Evolutionary conservation across 176 grass and related monocot genomes (phyloP).

Genomic region (Luzula sylvatica): DNA sequence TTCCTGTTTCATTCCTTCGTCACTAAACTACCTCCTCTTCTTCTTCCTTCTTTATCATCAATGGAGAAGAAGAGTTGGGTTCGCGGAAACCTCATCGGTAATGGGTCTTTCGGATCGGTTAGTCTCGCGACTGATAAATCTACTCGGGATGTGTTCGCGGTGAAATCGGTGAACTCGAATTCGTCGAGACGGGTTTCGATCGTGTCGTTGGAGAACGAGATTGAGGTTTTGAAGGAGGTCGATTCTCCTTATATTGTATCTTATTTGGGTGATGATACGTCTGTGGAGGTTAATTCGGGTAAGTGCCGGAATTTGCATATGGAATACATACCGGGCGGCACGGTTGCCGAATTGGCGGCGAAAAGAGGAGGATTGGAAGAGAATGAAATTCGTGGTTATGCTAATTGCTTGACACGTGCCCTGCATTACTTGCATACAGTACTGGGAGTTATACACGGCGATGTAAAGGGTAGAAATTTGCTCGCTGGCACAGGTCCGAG

Average conservation of each 20-base stretch:
- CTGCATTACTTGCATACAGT: slow-evolving; percentile 61
- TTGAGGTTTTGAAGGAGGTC: slow-evolving; percentile 45
- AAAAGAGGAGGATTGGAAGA: slow-evolving; percentile 22
- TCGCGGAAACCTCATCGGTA: slow-evolving; percentile 60
- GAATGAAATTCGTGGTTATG: slow-evolving; percentile 28
- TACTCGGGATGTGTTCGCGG: slow-evolving; percentile 48
- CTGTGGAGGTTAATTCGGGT: background rate
- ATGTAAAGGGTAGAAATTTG: slow-evolving; percentile 81
- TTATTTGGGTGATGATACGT: slow-evolving; percentile 53
- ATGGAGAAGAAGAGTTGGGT: slow-evolving; percentile 40
- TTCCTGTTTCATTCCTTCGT: slow-evolving; percentile 3
- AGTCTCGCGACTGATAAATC: slow-evolving; percentile 41
- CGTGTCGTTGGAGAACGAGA: slow-evolving; percentile 70
- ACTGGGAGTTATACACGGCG: slow-evolving; percentile 72
- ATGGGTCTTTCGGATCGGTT: slow-evolving; percentile 63
- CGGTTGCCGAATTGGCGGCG: slow-evolving; percentile 30
- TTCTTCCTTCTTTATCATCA: slow-evolving; percentile 6
- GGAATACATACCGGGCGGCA: slow-evolving; percentile 60
- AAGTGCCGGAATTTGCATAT: slow-evolving; percentile 58
- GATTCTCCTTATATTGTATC: slow-evolving; percentile 64
- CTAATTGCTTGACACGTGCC: slow-evolving; percentile 35
- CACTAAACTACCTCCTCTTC: background rate
- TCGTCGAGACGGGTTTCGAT: slow-evolving; percentile 19
- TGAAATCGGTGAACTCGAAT: slow-evolving; percentile 50
- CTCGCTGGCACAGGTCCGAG: slow-evolving; percentile 14